Evolutionary conservation across 257 asterid species (phyloP).

Genomic region (Voacanga thouarsii): DNA sequence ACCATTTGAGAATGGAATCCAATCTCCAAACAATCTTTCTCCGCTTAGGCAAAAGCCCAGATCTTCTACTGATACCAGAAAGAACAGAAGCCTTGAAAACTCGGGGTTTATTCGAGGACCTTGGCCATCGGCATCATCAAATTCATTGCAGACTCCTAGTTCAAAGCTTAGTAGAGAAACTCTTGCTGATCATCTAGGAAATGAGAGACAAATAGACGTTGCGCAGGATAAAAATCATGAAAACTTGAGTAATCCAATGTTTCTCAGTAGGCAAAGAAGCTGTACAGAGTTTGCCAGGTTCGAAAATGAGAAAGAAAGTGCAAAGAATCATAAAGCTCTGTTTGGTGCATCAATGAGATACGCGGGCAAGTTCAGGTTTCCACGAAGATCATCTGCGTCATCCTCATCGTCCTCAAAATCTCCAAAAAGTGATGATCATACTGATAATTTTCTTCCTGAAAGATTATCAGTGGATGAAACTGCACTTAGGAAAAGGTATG

Average conservation of each 20-base stretch:
- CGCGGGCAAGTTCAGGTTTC: conserved; percentile 45
- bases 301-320: conserved; percentile 25
- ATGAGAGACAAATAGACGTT: conserved; percentile 41
- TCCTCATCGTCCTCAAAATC: conserved; percentile 24
- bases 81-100: conserved; percentile 36
- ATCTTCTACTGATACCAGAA: conserved; percentile 33
- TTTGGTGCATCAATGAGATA: conserved; percentile 63
- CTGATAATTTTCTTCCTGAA: conserved; percentile 34
- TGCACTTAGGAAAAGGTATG: conserved; percentile 32
- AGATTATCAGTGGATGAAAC: conserved; percentile 64
- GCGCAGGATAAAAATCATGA: conserved; percentile 18
- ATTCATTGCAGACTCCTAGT: conserved; percentile 10
- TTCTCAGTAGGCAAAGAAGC: conserved; percentile 49
- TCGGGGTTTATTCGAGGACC: conserved; percentile 56
- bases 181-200: conserved; percentile 48
- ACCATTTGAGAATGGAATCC: conserved; percentile 24
- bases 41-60: conserved; percentile 35
- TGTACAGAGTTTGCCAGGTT: conserved; percentile 47
- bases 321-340: conserved; percentile 42
- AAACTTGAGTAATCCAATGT: conserved; percentile 18
- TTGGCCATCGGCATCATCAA: conserved; percentile 61
- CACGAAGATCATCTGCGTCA: conserved; percentile 31
- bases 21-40: conserved; percentile 41
- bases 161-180: conserved; percentile 24
- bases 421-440: conserved; percentile 18